These are phyloP conservation scores for Tylopilus rubrobrunneus DNA, from an alignment of 768 basidiomycete genomes.

Conservation along the genomic window DNA sequence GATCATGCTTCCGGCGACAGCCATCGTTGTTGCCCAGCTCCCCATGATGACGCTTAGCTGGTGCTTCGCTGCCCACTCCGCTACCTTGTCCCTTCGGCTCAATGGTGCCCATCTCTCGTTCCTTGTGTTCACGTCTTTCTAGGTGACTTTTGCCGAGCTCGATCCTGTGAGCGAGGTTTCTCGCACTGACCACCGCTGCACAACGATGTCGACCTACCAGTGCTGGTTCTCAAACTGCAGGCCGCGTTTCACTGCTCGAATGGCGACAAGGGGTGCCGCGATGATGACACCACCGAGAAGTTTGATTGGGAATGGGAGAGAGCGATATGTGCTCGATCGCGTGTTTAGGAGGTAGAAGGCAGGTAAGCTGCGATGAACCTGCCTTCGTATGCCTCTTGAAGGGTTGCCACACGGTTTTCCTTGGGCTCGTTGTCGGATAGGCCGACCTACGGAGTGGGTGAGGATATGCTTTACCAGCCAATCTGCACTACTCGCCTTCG, in stretches of 20 bases:
- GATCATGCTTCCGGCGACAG: conserved; percentile 60
- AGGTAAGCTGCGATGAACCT: conserved; percentile 45
- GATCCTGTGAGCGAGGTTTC: conserved; percentile 31
- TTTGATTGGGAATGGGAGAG: conserved; percentile 64
- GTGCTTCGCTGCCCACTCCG: conserved; percentile 63
- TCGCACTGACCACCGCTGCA: background rate
- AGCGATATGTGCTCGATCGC: conserved; percentile 54
- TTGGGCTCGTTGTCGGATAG: conserved; percentile 39
- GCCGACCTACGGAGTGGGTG: conserved; percentile 12
- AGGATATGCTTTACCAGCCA: background rate
- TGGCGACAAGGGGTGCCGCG: conserved; percentile 59
- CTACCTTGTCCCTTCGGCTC: conserved; percentile 48
- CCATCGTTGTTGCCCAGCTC: conserved; percentile 69
- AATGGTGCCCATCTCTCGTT: conserved; percentile 47
- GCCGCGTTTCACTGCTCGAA: conserved; percentile 67
- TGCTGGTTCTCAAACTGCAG: conserved; percentile 59
- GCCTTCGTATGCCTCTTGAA: conserved; percentile 65
- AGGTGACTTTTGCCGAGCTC: conserved; percentile 49
- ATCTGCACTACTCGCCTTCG: conserved; percentile 11
- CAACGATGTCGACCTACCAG: conserved; percentile 44
- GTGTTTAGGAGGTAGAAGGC: conserved; percentile 53
- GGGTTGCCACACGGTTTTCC: conserved; percentile 51
- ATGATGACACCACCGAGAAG: conserved; percentile 59
- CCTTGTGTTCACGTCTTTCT: conserved; percentile 41
- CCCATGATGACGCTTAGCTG: conserved; percentile 70